These are phyloP conservation scores for Bathelium albidoporum DNA, from an alignment of 495 filamentous ascomycete genomes.

Conservation along the genomic window DNA sequence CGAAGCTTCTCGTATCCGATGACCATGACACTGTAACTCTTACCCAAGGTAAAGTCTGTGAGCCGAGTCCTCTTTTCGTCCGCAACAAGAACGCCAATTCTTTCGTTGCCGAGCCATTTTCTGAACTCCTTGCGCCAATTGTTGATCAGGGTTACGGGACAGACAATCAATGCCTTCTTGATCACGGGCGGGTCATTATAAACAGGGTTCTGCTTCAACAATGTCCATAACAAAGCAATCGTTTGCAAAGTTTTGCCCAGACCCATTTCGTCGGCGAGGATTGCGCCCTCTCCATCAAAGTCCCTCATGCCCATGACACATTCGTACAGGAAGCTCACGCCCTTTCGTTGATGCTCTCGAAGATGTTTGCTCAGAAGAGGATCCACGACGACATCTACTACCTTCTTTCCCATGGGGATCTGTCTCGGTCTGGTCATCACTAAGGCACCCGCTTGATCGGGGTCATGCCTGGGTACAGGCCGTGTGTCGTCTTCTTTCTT, in stretches of 20 bases:
- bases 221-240: slow-evolving; percentile 68
- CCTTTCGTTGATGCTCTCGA: slow-evolving; percentile 66
- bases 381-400: slow-evolving; percentile 76
- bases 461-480: slow-evolving; percentile 58
- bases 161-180: slow-evolving; percentile 72
- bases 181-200: slow-evolving; percentile 51
- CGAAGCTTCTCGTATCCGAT: slow-evolving; percentile 74
- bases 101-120: slow-evolving; percentile 72
- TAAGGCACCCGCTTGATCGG: slow-evolving; percentile 48
- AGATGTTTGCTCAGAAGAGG: slow-evolving; percentile 56
- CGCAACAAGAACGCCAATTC: slow-evolving; percentile 65
- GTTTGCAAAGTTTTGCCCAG: slow-evolving; percentile 73
- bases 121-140: slow-evolving; percentile 75
- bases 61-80: slow-evolving; percentile 48
- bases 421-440: slow-evolving; percentile 56
- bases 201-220: slow-evolving; percentile 71
- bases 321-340: slow-evolving; percentile 70
- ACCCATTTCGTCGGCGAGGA: slow-evolving; percentile 78
- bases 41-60: slow-evolving; percentile 69
- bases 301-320: slow-evolving; percentile 72
- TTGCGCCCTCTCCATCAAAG: slow-evolving; percentile 63
- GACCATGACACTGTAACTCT: slow-evolving; percentile 67
- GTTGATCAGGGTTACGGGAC: slow-evolving; percentile 66
- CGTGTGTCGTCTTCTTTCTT: slow-evolving; percentile 29
- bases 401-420: slow-evolving; percentile 50